These are phyloP conservation scores for Aspergillus affinis DNA, from an alignment of 495 filamentous ascomycete genomes.

Conservation along the genomic window DNA sequence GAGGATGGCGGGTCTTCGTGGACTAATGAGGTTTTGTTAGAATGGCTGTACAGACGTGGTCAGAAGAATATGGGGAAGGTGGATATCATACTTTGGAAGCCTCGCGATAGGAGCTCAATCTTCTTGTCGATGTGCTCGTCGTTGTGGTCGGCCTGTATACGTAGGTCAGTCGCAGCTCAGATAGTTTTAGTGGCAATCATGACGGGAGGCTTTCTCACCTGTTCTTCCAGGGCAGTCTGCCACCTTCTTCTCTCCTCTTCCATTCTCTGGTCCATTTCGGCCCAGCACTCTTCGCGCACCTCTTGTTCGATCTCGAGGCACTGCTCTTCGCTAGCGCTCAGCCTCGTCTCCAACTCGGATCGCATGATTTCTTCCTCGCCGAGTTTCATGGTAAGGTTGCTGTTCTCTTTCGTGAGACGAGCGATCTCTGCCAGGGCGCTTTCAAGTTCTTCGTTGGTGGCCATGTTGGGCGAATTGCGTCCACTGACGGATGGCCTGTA, in stretches of 20 bases:
- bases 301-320: slow-evolving; percentile 74
- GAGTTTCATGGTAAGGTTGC: slow-evolving; percentile 56
- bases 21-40: slow-evolving; percentile 30
- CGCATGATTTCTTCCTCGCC: slow-evolving; percentile 62
- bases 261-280: slow-evolving; percentile 78
- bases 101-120: slow-evolving; percentile 77
- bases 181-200: no score
- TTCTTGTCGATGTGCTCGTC: slow-evolving; percentile 90
- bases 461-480: slow-evolving; percentile 49
- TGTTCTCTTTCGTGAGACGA: slow-evolving; percentile 71
- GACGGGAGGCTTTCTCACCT: slow-evolving; percentile 46
- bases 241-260: slow-evolving; percentile 72
- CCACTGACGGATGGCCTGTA: slow-evolving; percentile 39
- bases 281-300: slow-evolving; percentile 85
- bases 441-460: slow-evolving; percentile 68
- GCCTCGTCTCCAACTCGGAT: slow-evolving; percentile 51
- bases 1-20: slow-evolving; percentile 48
- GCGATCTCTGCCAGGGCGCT: slow-evolving; percentile 71
- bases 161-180: slow-evolving; percentile 18
- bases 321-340: slow-evolving; percentile 64
- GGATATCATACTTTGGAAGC: slow-evolving; percentile 52
- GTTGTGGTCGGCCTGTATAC: slow-evolving; percentile 46
- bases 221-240: slow-evolving; percentile 72
- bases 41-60: neutral
- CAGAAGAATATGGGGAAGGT: neutral